Conservation (phyloP, 2,329 filamentous ascomycete genomes). For the Arthrinium phaeospermum region DNA sequence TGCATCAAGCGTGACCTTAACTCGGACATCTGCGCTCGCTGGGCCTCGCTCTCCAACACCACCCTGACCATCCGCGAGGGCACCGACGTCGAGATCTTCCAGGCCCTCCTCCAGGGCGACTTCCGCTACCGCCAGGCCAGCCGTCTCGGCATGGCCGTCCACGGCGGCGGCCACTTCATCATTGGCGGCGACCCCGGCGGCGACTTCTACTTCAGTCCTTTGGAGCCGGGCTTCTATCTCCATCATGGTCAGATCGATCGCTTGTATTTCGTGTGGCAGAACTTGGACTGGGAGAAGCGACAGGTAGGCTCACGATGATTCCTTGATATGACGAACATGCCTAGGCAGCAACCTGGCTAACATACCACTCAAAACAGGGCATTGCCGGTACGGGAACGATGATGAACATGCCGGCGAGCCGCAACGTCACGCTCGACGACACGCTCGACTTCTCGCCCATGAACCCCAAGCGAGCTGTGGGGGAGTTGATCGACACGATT, state of each 20-base stretch:
- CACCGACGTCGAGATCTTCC: conserved; percentile 45
- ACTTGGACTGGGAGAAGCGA: conserved; percentile 46
- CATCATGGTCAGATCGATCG: conserved; percentile 54
- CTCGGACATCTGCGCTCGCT: conserved; percentile 35
- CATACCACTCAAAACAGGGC: conserved; percentile 30
- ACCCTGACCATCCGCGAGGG: conserved; percentile 44
- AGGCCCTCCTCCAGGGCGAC: conserved; percentile 48
- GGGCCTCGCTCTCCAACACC: conserved; percentile 39
- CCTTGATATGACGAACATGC: background rate
- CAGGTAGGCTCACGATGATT: conserved; percentile 33
- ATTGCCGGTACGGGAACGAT: conserved; percentile 50
- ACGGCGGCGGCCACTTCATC: conserved; percentile 43
- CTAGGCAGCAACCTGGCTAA: conserved; percentile 19
- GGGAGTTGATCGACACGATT: conserved; percentile 47
- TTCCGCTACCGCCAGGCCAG: conserved; percentile 35
- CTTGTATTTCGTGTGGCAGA: conserved; percentile 56
- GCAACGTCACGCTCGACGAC: conserved; percentile 50
- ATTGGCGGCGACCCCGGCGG: conserved; percentile 52
- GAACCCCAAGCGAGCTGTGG: conserved; percentile 34
- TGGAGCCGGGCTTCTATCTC: conserved; percentile 52
- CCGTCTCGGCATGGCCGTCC: conserved; percentile 37
- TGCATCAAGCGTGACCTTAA: conserved; percentile 50
- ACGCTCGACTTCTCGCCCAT: conserved; percentile 36
- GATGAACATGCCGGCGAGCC: conserved; percentile 46
- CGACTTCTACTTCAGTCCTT: conserved; percentile 50